Evolutionary conservation across 495 filamentous ascomycete genomes (phyloP).

Genomic region (Daldinia vernicosa): DNA sequence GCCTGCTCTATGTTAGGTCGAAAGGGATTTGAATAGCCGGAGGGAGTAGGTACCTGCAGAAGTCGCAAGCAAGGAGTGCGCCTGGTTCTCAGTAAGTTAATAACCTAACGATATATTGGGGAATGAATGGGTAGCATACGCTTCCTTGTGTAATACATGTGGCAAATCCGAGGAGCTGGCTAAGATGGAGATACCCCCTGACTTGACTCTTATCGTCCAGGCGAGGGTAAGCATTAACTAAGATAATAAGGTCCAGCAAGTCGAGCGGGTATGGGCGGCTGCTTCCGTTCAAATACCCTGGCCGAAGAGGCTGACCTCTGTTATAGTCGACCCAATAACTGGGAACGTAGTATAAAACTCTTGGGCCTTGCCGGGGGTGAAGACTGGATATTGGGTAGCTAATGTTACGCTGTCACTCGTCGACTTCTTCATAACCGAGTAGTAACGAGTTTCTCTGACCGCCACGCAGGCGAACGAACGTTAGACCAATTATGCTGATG

Average conservation of each 20-base stretch:
- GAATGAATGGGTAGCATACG: conserved; percentile 34
- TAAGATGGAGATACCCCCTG: conserved; percentile 30
- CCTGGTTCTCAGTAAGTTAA: conserved; percentile 39
- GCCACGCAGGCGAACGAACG: conserved; percentile 32
- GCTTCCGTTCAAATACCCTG: conserved; percentile 41
- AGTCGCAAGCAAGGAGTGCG: conserved; percentile 50
- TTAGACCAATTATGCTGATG: conserved; percentile 34
- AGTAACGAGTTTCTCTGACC: conserved; percentile 30
- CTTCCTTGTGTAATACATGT: conserved; percentile 51
- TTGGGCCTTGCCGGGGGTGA: conserved; percentile 16
- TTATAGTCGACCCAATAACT: conserved; percentile 35
- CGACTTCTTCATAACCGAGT: conserved; percentile 18
- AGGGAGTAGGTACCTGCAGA: conserved; percentile 39
- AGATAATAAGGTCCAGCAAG: conserved; percentile 21
- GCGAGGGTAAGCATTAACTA: conserved; percentile 36
- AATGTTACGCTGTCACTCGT: conserved; percentile 29
- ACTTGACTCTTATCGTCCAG: conserved; percentile 32
- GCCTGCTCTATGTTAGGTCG: conserved; percentile 34
- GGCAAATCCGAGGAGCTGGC: conserved; percentile 31
- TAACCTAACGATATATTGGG: conserved; percentile 15
- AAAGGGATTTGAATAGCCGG: conserved; percentile 3
- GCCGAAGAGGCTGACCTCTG: conserved; percentile 11
- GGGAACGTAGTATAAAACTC: conserved; percentile 32
- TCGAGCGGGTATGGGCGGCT: conserved; percentile 38
- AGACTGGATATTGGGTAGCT: conserved; percentile 25